Evolutionary conservation across 2,329 filamentous ascomycete genomes (phyloP).

Genomic region (Fusarium sp.): DNA sequence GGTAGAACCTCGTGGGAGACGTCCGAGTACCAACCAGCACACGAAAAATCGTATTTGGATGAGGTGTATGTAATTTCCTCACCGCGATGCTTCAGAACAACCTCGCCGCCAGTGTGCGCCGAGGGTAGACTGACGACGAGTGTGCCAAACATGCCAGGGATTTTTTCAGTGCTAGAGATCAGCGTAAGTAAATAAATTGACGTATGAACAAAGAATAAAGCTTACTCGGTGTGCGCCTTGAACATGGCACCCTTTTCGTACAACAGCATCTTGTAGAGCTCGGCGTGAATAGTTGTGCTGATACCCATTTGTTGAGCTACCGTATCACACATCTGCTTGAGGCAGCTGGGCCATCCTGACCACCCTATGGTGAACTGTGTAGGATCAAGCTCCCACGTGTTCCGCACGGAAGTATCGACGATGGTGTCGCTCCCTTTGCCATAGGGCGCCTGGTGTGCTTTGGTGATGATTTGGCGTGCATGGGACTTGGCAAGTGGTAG

Average conservation of each 20-base stretch:
- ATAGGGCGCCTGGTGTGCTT: constrained; percentile 52
- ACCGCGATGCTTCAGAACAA: constrained; percentile 58
- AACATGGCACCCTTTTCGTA: constrained; percentile 67
- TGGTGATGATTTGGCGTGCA: neutral
- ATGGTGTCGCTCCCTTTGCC: constrained; percentile 58
- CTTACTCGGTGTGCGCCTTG: constrained; percentile 61
- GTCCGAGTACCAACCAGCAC: constrained; percentile 64
- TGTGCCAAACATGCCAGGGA: constrained; percentile 65
- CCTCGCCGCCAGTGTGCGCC: constrained; percentile 62
- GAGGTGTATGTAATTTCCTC: constrained; percentile 53
- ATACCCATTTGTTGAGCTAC: constrained; percentile 54
- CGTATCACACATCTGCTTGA: constrained; percentile 44
- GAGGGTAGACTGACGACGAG: constrained; percentile 65
- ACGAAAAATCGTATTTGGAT: constrained; percentile 40
- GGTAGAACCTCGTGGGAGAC: constrained; percentile 66
- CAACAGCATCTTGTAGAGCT: constrained; percentile 64
- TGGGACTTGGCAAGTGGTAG: constrained; percentile 11
- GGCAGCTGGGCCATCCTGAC: constrained; percentile 51
- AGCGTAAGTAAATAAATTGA: neutral
- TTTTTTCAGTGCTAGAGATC: constrained; percentile 59
- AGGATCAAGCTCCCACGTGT: constrained; percentile 61
- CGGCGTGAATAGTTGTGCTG: constrained; percentile 48
- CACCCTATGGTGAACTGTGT: constrained; percentile 56
- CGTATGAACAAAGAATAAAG: neutral
- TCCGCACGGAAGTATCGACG: constrained; percentile 58